A percentile compares a stretch with the other conserved stretches of the same genome.
Conservation (phyloP, 225 moss, liverwort and hornwort species). For the Climacium dendroides region DNA sequence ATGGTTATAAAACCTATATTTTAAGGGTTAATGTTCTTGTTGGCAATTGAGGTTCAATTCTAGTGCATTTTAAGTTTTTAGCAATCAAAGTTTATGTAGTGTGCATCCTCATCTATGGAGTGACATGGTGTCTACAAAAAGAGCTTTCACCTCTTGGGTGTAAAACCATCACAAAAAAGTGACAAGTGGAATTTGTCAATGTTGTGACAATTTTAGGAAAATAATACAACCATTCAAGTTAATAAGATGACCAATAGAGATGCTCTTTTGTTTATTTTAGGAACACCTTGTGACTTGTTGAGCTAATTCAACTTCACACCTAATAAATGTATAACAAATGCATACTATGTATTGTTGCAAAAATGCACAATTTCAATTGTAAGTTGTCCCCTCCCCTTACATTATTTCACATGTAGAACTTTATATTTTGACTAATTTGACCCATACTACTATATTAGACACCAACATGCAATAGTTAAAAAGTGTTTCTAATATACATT, state of each 20-base stretch:
- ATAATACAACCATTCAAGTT: background rate
- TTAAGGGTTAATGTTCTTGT: background rate
- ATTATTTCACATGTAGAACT: background rate
- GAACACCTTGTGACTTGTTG: background rate
- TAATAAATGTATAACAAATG: background rate
- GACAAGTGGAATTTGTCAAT: background rate
- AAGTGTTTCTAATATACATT: background rate
- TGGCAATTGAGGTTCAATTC: background rate
- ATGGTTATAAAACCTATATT: no score
- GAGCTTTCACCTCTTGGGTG: background rate
- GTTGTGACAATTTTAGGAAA: background rate
- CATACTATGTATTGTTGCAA: background rate
- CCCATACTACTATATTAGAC: accelerated
- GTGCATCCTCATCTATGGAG: no score
- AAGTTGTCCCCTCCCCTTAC: background rate
- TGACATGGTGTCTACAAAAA: no score
- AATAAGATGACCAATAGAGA: background rate
- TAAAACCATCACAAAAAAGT: background rate
- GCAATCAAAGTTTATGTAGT: no score
- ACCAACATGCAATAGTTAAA: background rate
- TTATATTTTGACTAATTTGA: background rate
- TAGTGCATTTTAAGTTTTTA: no score
- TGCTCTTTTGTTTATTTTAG: background rate
- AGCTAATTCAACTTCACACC: background rate
- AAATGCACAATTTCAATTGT: background rate